These are phyloP conservation scores for Aspergillus texensis DNA, from an alignment of 2,329 filamentous ascomycete genomes.

Conservation along the genomic window DNA sequence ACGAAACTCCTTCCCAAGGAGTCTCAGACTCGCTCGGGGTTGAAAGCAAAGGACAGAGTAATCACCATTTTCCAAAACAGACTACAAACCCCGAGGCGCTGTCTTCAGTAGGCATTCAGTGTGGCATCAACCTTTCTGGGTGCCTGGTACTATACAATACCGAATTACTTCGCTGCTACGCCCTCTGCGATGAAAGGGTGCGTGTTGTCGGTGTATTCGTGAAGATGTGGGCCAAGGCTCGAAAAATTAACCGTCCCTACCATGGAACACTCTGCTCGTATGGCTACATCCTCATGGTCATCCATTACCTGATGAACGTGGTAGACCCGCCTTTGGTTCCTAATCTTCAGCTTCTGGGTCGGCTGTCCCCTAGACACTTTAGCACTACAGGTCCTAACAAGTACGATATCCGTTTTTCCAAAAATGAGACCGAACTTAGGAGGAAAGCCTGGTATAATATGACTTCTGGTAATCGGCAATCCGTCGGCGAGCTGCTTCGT, in stretches of 20 bases:
- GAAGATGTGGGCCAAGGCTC: slow-evolving; percentile 4
- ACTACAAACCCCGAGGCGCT: background rate
- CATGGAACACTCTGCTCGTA: slow-evolving; percentile 1
- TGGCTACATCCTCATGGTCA: slow-evolving; percentile 3
- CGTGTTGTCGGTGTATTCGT: background rate
- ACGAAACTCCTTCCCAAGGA: background rate
- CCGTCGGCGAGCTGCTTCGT: background rate
- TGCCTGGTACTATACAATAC: slow-evolving; percentile 1
- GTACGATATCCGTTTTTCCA: slow-evolving; percentile 58
- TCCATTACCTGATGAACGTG: slow-evolving; percentile 1
- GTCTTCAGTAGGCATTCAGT: background rate
- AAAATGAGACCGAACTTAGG: slow-evolving; percentile 70
- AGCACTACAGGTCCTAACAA: background rate
- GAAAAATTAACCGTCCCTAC: background rate
- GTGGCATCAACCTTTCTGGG: background rate
- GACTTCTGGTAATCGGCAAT: background rate
- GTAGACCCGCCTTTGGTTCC: background rate
- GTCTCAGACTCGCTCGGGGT: no score
- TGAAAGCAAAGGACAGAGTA: background rate
- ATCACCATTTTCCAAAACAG: background rate
- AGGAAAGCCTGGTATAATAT: slow-evolving; percentile 52
- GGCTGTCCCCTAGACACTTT: background rate
- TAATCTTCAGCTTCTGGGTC: slow-evolving; percentile 1
- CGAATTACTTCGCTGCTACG: slow-evolving; percentile 1
- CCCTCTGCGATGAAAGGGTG: background rate